Evolutionary conservation across 306 rosid species (phyloP).

Genomic region (Glycine latifolia): DNA sequence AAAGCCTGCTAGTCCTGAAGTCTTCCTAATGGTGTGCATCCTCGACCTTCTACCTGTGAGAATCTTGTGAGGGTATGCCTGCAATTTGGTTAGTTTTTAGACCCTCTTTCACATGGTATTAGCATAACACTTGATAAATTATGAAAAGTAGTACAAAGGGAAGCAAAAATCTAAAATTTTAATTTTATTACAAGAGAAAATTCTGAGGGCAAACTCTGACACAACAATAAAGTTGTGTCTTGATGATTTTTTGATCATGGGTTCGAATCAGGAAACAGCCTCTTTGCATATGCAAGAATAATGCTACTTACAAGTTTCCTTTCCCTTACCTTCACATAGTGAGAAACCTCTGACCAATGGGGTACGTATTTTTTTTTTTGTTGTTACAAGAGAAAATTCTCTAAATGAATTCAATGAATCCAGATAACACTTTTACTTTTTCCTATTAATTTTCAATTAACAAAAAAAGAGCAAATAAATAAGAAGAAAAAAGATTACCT

Average conservation of each 20-base stretch:
- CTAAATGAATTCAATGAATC: neutral
- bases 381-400: slow-evolving; percentile 17
- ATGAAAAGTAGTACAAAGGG: neutral
- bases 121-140: neutral
- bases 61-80: slow-evolving; percentile 95
- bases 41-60: slow-evolving; percentile 90
- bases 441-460: neutral
- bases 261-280: too few relatives aligned
- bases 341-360: too few relatives aligned
- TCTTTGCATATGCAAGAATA: too few relatives aligned
- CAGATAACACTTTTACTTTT: too few relatives aligned
- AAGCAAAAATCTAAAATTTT: neutral
- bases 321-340: too few relatives aligned
- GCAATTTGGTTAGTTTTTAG: slow-evolving; percentile 55
- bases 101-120: slow-evolving; percentile 21
- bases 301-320: too few relatives aligned
- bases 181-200: neutral
- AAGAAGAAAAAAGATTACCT: slow-evolving; percentile 51
- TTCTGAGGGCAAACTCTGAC: neutral
- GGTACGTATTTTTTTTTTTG: too few relatives aligned
- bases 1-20: slow-evolving; percentile 92
- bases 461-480: neutral
- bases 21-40: slow-evolving; percentile 90
- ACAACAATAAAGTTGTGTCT: too few relatives aligned
- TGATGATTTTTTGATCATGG: too few relatives aligned